Conservation (phyloP, 345 rosid species). For the Eucalyptus sp. region DNA sequence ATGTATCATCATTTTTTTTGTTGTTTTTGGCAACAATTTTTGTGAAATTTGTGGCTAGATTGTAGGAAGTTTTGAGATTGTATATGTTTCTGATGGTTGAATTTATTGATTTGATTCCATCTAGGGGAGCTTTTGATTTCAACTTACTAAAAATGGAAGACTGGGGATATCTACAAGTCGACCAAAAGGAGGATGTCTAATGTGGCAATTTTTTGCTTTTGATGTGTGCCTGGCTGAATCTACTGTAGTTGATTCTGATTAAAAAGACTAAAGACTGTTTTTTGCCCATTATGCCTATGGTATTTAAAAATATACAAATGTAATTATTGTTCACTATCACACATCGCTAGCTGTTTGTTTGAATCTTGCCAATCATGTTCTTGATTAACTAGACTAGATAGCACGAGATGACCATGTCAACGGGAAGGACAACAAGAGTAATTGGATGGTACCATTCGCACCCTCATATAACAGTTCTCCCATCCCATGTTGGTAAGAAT, state of each 20-base stretch:
- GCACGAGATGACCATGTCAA: constrained; percentile 78
- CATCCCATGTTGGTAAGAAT: constrained; percentile 89
- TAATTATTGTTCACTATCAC: neutral
- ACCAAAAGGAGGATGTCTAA: neutral
- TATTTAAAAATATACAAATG: neutral
- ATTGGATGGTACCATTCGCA: constrained; percentile 99
- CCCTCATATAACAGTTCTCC: constrained; percentile 96
- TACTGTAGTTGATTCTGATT: neutral
- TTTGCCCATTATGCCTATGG: neutral
- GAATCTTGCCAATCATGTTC: neutral
- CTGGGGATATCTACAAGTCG: neutral
- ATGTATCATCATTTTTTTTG: neutral
- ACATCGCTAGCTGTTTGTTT: neutral
- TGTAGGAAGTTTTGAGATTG: neutral
- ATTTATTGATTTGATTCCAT: neutral
- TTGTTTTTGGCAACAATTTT: neutral
- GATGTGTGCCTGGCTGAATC: neutral
- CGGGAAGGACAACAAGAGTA: constrained; percentile 85
- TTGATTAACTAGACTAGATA: constrained; percentile 10
- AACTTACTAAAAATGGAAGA: neutral
- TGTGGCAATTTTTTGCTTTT: neutral
- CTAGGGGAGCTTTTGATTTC: neutral
- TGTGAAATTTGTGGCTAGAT: neutral
- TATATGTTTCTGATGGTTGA: neutral
- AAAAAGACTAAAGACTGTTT: neutral